Base-by-base conservation (phyloP, 257 asterid genomes). In the Paraleonurus japonicus region DNA sequence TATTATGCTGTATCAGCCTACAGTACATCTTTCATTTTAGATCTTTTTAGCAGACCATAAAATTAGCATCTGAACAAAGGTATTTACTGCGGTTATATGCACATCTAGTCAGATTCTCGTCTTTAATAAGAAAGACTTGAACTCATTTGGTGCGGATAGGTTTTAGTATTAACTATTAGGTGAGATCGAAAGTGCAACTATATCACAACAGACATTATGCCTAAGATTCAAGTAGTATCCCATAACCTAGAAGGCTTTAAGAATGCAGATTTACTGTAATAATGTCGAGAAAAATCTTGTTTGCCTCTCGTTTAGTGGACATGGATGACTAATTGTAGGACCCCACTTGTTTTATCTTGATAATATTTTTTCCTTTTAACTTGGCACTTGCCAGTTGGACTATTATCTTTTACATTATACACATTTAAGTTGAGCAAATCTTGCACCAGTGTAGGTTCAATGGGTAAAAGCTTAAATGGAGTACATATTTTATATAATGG, bases 281-380 rank as follows among this genome's bases (percentile, higher is more conserved):
- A 20, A 45, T 23, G 26, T 35, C 17, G 60, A 50, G 47, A 16
- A 59, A 33, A 17, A 35, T 50, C 33, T 60, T 35, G 12, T 67
- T 27, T 45, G 43, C 62, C 65, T 66, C 70, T 23, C 39, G 17
- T 35, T 37, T 30, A 33, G 50, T 59, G 66, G 66, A 57, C 39
- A 67, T 50, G 75, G 61, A 60, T 65, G 37, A n/a, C 28, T 75
- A 33, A 35, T 63, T 48, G 57, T 48, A 48, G 24, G 19, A 59
- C 15, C 26, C 43, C n/a, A 50, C 43, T n/a, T 22, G 55, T 39
- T 70, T 20, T 55, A 15, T 55, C 55, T 65, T 70, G 65, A 28
- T 61, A 47, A 11, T 48, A 27, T 30, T 26, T 41, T n/a, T 65
- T 66, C 37, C 35, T 59, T 65, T 55, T 58, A 9, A n/a, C 37